Evolutionary conservation across 257 asterid species (phyloP), one percentile per base, ranked within the genome.

Genomic region (Petrea volubilis): DNA sequence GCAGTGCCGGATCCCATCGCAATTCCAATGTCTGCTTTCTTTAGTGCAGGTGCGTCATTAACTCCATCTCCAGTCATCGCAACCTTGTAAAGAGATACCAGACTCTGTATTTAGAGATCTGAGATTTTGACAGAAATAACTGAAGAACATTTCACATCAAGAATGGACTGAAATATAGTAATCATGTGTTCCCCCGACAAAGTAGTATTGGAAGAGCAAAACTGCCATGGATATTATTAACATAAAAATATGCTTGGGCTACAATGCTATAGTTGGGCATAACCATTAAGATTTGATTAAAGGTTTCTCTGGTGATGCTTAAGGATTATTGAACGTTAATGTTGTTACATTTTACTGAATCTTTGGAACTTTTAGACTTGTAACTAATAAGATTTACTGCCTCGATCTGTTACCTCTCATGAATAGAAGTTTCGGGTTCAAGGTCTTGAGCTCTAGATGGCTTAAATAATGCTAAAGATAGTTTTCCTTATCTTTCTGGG

Each of bases 21-120:
- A 83, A 95, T 84, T 64, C 99, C 99, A 40, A 95, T 95, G 78
- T 95, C 88, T 15, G 99, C 99, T 83, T 92, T 95, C 89, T 90
- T 95, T 66, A 95, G 76, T 36, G 99, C 99, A 78, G 99, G 99
- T 75, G 99, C 99, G 83, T 95, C 99, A 70, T 95, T 95, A 77
- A 95, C 99, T 84, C 99, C 99, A 80, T 95, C 99, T 68, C 99
- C 99, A 77, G 99, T 95, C 99, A 95, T 95, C 52, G 99, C 99
- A 79, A 95, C 98, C 99, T 94, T 88, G 59, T 41, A 76, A 68
- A 67, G 60, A 65, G 75, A 51, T 66, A 64, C 23, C 44, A 36
- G 44, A 60, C n/a, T 36, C 70, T 12, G 66, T 41, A 31, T 43
- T 31, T 53, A 78, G 44, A 73, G 50, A 61, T 18, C 17, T 56